A percentile compares a stretch with the other conserved stretches of the same genome.
phyloP scores from a whole-genome alignment of 1,284 basidiomycete genomes.

The Cryptococcus wingfieldii region DNA sequence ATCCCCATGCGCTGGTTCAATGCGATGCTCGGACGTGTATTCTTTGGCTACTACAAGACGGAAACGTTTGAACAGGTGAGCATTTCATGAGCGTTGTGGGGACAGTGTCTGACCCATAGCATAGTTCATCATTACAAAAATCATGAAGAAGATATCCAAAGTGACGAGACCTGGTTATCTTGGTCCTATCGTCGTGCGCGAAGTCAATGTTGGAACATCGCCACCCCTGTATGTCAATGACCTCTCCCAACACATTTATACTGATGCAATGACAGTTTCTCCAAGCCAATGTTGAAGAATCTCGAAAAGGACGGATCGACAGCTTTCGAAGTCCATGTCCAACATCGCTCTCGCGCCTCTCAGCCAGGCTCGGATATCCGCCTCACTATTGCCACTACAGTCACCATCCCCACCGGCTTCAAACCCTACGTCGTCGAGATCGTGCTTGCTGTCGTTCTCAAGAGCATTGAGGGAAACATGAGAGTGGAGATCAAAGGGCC shows the following conservation, averaged over 20 bases:
- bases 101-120: not conserved
- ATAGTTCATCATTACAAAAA: slow-evolving; percentile 71
- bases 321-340: slow-evolving; percentile 76
- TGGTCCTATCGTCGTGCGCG: slow-evolving; percentile 75
- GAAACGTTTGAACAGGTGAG: slow-evolving; percentile 62
- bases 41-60: slow-evolving; percentile 87
- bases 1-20: slow-evolving; percentile 97
- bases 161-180: slow-evolving; percentile 84
- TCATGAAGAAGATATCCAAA: slow-evolving; percentile 90
- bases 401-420: slow-evolving; percentile 72
- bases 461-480: slow-evolving; percentile 85
- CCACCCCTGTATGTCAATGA: slow-evolving; percentile 53
- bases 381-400: slow-evolving; percentile 76
- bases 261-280: slow-evolving; percentile 55
- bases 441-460: slow-evolving; percentile 75
- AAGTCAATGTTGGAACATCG: slow-evolving; percentile 81
- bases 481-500: slow-evolving; percentile 89
- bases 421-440: slow-evolving; percentile 85
- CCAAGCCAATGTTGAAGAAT: slow-evolving; percentile 96
- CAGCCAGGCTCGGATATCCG: slow-evolving; percentile 69
- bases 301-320: slow-evolving; percentile 89
- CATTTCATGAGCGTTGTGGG: not conserved
- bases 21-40: slow-evolving; percentile 83
- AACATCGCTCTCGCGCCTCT: slow-evolving; percentile 53
- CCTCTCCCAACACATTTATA: slow-evolving; percentile 14